Base-by-base conservation (phyloP, 2,329 filamentous ascomycete species). In the Aspergillus thermomutatus region DNA sequence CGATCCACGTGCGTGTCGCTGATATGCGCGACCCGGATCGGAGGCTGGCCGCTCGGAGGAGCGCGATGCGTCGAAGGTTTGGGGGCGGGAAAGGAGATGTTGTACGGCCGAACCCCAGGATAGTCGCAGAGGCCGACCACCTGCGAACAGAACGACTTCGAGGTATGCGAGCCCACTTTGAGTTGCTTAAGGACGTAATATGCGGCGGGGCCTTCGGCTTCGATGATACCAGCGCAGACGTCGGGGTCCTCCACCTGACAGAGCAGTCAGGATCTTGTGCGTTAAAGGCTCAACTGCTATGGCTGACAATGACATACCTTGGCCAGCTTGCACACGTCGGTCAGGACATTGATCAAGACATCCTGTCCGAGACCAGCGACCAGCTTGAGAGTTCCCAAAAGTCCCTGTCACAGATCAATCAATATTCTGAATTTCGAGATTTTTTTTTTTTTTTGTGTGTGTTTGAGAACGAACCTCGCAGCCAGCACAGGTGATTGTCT, bases 1-100 rank as follows among this genome's bases (percentile, higher is more conserved):
- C 77, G 79, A 60, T 87, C 83, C 53, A 86, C 72, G 56, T 86
- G 84, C 45, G 84, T 82, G 60, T 87, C 84, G 11, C 81, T 84
- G 66, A 82, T 82, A 64, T 87, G 84, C 25, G 85, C 81, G 4
- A 87, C 74, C 61, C 81, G 79, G 60, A 85, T 65, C 5, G 82
- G 79, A 4, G 71, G 62, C 65, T 77, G 68, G 3, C 78, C 76
- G 52, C 79, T 82, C 1, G 80, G 72, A 17, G 78, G 75, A 1
- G 75, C 75, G 14, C 79, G 75, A 14, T 57, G 63, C 17, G 64
- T 63, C 17, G 68, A 55, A 7, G 77, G 73, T 58, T 79, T 78
- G 7, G 74, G 63, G 6, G 64, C 61, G 11, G 81, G 79, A 49
- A 83, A 78, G 2, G 71, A 64, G 14, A 83, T 70, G 14, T 71